Percentiles rank a stretch among this genome's conserved stretches.
phyloP scores from a whole-genome alignment of 192 early-diverging fungal species.

The Anaeromyces robustus region DNA sequence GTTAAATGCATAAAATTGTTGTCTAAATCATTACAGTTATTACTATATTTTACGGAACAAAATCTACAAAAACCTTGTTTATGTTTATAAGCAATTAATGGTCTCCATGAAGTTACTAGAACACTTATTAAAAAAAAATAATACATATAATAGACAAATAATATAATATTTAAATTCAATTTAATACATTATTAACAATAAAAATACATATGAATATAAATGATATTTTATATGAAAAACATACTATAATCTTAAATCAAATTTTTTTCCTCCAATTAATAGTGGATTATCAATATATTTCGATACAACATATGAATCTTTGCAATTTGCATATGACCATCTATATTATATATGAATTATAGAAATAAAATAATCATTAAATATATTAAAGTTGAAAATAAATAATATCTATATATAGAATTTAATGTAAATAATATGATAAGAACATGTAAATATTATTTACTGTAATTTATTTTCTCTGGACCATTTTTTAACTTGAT shows the following conservation, averaged over 20 bases:
- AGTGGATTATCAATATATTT: conserved; percentile 36
- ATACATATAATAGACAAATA: too few relatives aligned
- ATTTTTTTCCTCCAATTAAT: conserved; percentile 39
- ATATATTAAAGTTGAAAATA: too few relatives aligned
- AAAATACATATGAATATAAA: too few relatives aligned
- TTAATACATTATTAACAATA: too few relatives aligned
- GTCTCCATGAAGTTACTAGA: conserved; percentile 35
- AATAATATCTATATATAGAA: too few relatives aligned
- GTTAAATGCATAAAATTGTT: conserved; percentile 43
- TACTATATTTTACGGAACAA: conserved; percentile 31
- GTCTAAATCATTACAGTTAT: conserved; percentile 27
- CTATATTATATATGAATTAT: conserved; percentile 1
- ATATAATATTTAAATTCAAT: too few relatives aligned
- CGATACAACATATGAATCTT: conserved; percentile 37
- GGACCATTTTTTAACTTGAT: conserved; percentile 42
- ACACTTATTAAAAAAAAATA: too few relatives aligned
- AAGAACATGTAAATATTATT: too few relatives aligned
- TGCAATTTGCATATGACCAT: conserved; percentile 39
- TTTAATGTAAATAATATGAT: too few relatives aligned
- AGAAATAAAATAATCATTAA: background rate
- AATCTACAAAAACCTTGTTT: conserved; percentile 30
- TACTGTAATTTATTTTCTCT: conserved; percentile 30
- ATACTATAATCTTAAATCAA: conserved; percentile 35
- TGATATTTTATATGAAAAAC: too few relatives aligned
- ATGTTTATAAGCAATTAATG: conserved; percentile 36